Conservation (phyloP, 73 alveolate species). For the Symbiodinium pilosum region DNA sequence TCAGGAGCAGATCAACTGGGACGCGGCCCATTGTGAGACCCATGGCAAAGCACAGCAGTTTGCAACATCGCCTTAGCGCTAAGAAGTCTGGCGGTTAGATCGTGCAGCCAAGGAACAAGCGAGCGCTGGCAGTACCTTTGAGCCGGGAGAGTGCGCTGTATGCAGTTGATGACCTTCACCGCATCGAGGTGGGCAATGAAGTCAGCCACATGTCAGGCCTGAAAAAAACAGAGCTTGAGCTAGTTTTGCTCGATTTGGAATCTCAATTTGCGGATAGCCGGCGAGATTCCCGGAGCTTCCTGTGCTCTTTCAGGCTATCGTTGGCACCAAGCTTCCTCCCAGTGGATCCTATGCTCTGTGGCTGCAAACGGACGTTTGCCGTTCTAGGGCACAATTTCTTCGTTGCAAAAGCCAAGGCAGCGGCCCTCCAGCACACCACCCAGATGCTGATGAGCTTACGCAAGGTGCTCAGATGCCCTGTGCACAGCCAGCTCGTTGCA, state of each 20-base stretch:
- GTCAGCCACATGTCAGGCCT: background rate
- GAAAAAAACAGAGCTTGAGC: background rate
- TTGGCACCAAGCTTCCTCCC: slow-evolving; percentile 74
- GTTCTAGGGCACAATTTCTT: background rate
- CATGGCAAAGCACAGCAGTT: background rate
- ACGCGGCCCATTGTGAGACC: slow-evolving; percentile 45
- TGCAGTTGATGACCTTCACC: slow-evolving; percentile 92
- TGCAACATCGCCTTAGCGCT: background rate
- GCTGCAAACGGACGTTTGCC: background rate
- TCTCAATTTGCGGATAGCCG: too few species aligned
- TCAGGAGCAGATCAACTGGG: slow-evolving; percentile 85
- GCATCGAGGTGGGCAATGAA: slow-evolving; percentile 54
- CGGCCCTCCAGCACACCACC: background rate
- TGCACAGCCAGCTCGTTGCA: too few species aligned
- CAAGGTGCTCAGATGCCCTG: background rate
- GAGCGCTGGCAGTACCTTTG: slow-evolving; percentile 60
- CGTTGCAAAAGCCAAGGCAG: background rate
- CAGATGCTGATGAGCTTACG: slow-evolving; percentile 14
- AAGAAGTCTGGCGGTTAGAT: background rate
- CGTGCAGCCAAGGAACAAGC: slow-evolving; percentile 32
- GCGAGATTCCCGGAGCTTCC: too few species aligned
- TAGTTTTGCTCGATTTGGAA: too few species aligned
- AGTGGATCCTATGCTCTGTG: slow-evolving; percentile 12
- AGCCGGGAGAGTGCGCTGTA: slow-evolving; percentile 64
- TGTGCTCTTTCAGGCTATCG: slow-evolving; percentile 70